These are phyloP conservation scores for Asclepias syriaca DNA, from an alignment of 257 asterid genomes.

Conservation along the genomic window DNA sequence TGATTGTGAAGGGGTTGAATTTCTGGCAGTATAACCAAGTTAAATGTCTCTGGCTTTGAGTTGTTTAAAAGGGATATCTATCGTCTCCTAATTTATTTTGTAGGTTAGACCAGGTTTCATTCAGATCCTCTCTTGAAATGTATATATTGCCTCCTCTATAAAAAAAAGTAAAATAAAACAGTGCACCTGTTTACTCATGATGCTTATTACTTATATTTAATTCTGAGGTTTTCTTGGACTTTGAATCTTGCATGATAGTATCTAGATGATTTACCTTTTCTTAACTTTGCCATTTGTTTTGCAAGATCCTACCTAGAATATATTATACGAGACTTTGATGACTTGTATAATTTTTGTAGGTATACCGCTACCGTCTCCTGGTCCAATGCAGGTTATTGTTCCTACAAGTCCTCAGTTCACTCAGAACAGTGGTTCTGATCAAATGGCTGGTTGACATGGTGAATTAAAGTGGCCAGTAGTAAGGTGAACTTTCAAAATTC, in stretches of 20 bases:
- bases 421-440: slow-evolving; percentile 27
- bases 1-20: neutral
- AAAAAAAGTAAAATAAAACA: neutral
- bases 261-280: neutral
- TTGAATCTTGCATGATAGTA: neutral
- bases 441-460: slow-evolving; percentile 27
- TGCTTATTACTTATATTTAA: neutral
- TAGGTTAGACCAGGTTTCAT: neutral
- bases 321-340: neutral
- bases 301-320: neutral
- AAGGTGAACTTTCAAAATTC: slow-evolving; percentile 14
- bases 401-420: slow-evolving; percentile 27
- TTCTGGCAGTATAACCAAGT: neutral
- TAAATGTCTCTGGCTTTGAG: neutral
- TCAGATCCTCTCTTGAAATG: neutral
- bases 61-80: neutral
- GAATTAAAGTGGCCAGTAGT: slow-evolving; percentile 3
- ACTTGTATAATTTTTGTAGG: slow-evolving; percentile 17
- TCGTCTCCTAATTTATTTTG: neutral
- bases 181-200: neutral
- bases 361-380: slow-evolving; percentile 18
- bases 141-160: neutral
- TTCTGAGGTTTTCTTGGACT: neutral
- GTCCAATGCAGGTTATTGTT: slow-evolving; percentile 24
- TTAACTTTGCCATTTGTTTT: neutral